Evolutionary conservation across 1,139 yeast species (phyloP), one percentile per base, ranked within the genome.

Genomic region (Waltiozyma sp.): DNA sequence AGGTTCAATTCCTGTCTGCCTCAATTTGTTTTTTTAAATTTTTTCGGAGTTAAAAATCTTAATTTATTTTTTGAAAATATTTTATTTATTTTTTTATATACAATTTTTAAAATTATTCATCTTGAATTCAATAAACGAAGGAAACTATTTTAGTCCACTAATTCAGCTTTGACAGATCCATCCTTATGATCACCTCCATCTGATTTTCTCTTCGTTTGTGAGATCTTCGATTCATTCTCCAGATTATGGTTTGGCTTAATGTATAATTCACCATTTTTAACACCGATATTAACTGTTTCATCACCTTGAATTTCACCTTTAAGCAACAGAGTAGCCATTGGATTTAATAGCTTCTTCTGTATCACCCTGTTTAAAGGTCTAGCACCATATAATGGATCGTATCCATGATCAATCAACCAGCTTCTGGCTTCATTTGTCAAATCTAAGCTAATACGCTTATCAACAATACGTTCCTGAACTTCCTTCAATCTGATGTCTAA

Each of bases 321-420:
- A 50, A 91, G 75, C 66, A 91, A 62, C 54, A 74, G 67, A 60
- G 76, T 72, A 1, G 97, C 95, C 73, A 91, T 73, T 33, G 96
- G 95, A 58, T 89, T 88, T 62, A 91, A 69, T 18, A 91, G 61
- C 51, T 73, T 68, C 68, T 83, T 86, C 60, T 87, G 95, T 47
- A 91, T 77, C 36, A 88, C 74, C 54, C 98, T 75, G 68, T 91
- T 91, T 59, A 91, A 72, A 8, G 98, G 98, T 59, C 98, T 76
- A 1, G 98, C 98, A 52, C 98, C 98, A 57, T 89, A 91, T 38
- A 79, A 62, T 28, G 87, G 87, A 58, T 89, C 96, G 60, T 89
- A 91, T 3, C 98, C 98, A 51, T 82, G 68, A 34, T 81, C 80
- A 6, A 89, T 80, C 38, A 91, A 68, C 80, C 91, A 79, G 14